phyloP scores from a whole-genome alignment of 306 rosid species.

The Carpinus viminea region DNA sequence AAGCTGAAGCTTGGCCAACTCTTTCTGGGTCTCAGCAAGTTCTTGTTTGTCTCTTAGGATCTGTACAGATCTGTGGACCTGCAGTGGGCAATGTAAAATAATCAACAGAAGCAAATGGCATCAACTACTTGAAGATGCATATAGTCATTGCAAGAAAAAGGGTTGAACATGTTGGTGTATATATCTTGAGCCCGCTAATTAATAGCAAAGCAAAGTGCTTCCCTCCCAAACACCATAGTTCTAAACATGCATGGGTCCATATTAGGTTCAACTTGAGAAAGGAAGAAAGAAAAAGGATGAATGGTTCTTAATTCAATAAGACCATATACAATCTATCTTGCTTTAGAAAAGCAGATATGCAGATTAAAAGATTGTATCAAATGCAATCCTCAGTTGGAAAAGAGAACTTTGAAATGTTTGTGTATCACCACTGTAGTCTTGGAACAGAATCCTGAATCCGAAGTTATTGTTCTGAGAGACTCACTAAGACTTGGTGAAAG shows the following conservation, averaged over 20 bases:
- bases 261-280: neutral
- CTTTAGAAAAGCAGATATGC: neutral
- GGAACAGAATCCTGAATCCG: neutral
- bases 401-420: neutral
- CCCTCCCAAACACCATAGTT: neutral
- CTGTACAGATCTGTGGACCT: conserved; percentile 98
- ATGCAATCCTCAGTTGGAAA: neutral
- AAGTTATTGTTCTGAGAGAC: neutral
- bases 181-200: neutral
- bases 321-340: neutral
- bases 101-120: neutral
- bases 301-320: neutral
- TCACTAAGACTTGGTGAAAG: too few relatives aligned
- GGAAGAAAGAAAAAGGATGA: neutral
- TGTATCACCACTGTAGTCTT: neutral
- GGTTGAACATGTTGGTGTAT: neutral
- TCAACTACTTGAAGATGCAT: neutral
- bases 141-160: neutral
- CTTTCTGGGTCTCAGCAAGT: conserved; percentile 91
- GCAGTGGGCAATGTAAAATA: conserved; percentile 21
- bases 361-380: neutral
- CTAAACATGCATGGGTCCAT: neutral
- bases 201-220: neutral
- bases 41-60: conserved; percentile 96
- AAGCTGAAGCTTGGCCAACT: conserved; percentile 90